Base-by-base conservation (phyloP, 805 yeast genomes). In the Saccharomycopsis microspora region DNA sequence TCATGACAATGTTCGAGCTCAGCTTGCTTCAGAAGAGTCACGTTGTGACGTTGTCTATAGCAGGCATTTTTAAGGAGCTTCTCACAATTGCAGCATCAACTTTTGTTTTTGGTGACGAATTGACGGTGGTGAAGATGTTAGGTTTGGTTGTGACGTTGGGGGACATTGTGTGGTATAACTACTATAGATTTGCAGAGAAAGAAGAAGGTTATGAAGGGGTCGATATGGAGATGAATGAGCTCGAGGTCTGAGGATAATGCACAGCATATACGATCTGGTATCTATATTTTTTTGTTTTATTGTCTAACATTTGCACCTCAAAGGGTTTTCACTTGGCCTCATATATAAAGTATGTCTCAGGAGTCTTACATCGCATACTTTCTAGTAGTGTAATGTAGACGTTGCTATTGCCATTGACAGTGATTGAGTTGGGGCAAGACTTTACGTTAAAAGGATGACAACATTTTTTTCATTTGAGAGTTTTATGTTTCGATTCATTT, bases 11-110 rank as follows among this genome's bases (percentile, higher is more conserved):
- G 2, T 78, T 85, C 56, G 98, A 90, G 62, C 89, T 85, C 65
- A 80, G 84, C 48, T 76, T 93, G 5, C 71, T 93, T 45, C 82
- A 84, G 47, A 76, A 81, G 40, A 85, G 96, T 0, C 84, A 86
- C 48, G 87, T 93, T 9, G 70, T 89, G 41, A 89, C 98, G 0
- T 65, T 93, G 32, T 81, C 94, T 4, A 77, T 93, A 40, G 95
- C 94, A 0, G 98, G 98, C 1, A 85, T 93, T 11, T 85, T 90
- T 61, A 93, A 93, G 60, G 98, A 93, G 62, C 69, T 93, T 10
- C 67, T 89, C 42, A 93, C 98, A 0, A 87, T 93, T 37, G 57
- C 75, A 33, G 71, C 82, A 1, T 78, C 90, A 49, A 64, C 74
- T 33, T 53, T 86, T 4, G 70, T 89, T 1, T 85, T 87, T 62